Evolutionary conservation across 345 rosid species (phyloP).

Genomic region (Lepidium aucheri): DNA sequence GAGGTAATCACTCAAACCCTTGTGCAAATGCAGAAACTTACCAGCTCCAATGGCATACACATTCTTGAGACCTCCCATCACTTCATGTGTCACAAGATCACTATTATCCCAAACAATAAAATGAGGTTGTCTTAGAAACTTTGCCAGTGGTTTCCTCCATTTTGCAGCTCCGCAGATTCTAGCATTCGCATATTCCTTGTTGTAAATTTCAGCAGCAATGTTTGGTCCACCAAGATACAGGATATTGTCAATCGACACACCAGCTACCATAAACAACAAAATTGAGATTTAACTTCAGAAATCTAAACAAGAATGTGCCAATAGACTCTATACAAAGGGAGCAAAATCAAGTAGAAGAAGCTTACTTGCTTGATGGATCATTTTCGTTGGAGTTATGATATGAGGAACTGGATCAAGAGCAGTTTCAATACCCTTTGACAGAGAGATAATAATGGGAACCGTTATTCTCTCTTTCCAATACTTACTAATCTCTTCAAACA

Average conservation of each 20-base stretch:
- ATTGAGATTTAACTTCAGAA: neutral
- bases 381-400: constrained; percentile 85
- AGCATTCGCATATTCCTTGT: constrained; percentile 94
- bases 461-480: constrained; percentile 92
- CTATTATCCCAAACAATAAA: constrained; percentile 95
- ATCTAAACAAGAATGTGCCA: neutral
- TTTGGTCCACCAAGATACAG: constrained; percentile 97
- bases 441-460: constrained; percentile 62
- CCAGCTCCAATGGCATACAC: constrained; percentile 99
- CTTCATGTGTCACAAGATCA: constrained; percentile 98
- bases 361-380: constrained; percentile 91
- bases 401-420: constrained; percentile 72
- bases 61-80: constrained; percentile 98
- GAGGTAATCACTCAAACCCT: neutral
- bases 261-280: constrained; percentile 46
- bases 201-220: constrained; percentile 92
- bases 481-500: constrained; percentile 77
- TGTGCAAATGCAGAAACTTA: constrained; percentile 22
- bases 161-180: constrained; percentile 89
- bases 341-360: neutral
- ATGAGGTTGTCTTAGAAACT: constrained; percentile 83
- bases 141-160: constrained; percentile 93
- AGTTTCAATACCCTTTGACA: constrained; percentile 93
- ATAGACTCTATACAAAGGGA: neutral
- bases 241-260: constrained; percentile 65